Percentiles rank a stretch among this genome's conserved stretches.
Conservation (phyloP, 768 basidiomycete species). For the Termitomyces heimii region DNA sequence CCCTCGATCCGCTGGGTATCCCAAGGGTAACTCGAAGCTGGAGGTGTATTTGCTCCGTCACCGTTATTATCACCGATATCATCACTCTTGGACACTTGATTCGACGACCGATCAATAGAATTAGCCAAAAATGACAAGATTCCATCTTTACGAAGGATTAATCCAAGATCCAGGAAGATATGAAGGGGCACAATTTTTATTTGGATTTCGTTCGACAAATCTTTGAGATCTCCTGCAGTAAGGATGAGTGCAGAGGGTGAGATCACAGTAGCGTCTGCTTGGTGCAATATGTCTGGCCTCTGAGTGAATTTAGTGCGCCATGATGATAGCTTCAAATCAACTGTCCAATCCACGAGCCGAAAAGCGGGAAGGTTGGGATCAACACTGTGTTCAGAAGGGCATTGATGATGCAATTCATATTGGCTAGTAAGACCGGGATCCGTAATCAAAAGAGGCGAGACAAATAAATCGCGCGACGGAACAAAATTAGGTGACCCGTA, state of each 20-base stretch:
- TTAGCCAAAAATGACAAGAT: slow-evolving; percentile 46
- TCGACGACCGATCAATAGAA: slow-evolving; percentile 2
- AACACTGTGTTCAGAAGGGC: slow-evolving; percentile 26
- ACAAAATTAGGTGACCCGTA: slow-evolving; percentile 11
- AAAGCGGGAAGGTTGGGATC: slow-evolving; percentile 45
- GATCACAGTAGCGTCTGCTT: not conserved
- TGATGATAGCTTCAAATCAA: slow-evolving; percentile 43
- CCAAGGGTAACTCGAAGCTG: slow-evolving; percentile 26
- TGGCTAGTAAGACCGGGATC: slow-evolving; percentile 63
- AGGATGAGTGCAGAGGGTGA: slow-evolving; percentile 5
- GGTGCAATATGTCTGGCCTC: slow-evolving; percentile 13
- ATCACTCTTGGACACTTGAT: slow-evolving; percentile 8
- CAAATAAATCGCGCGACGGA: slow-evolving; percentile 19
- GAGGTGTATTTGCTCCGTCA: slow-evolving; percentile 30
- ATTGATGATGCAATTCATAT: slow-evolving; percentile 39
- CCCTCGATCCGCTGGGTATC: slow-evolving; percentile 21
- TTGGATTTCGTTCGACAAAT: slow-evolving; percentile 22
- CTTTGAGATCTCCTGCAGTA: not conserved
- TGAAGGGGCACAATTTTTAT: slow-evolving; percentile 61
- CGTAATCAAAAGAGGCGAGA: slow-evolving; percentile 67
- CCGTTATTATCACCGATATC: slow-evolving; percentile 19
- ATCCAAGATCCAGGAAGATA: slow-evolving; percentile 65
- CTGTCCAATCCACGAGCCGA: slow-evolving; percentile 59
- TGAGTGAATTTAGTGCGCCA: slow-evolving; percentile 50
- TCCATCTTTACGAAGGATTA: slow-evolving; percentile 30